phyloP scores from a whole-genome alignment of 139 green algal genomes.

The Gonium pectorale region DNA sequence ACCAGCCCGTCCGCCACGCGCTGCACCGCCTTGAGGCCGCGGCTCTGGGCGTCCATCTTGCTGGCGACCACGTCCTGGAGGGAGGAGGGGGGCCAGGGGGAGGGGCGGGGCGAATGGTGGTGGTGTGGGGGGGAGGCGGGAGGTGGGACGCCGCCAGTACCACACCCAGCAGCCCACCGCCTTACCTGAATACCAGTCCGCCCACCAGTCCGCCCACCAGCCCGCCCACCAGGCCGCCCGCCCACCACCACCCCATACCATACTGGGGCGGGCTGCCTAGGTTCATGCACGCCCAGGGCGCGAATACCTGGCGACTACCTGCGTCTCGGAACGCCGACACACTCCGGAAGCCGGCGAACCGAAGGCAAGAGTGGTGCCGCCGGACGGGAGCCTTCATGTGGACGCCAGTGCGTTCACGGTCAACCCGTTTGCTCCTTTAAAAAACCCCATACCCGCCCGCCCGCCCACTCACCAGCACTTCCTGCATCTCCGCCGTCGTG shows the following conservation, averaged over 20 bases:
- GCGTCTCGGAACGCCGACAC: no score
- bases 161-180: background rate
- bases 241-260: background rate
- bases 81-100: background rate
- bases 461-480: constrained; percentile 8
- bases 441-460: background rate
- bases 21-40: background rate
- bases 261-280: no score
- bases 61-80: background rate
- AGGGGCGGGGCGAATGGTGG: background rate
- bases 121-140: background rate
- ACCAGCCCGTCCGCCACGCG: constrained; percentile 5
- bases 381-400: no score
- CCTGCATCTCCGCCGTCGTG: constrained; percentile 22
- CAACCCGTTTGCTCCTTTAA: no score
- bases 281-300: no score
- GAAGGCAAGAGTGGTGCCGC: no score
- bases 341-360: no score
- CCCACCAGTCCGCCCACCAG: background rate
- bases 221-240: background rate
- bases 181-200: background rate
- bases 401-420: no score
- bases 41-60: constrained; percentile 21
- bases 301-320: no score
- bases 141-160: background rate